These are phyloP conservation scores for Castanea sativa DNA, from an alignment of 306 rosid genomes.

Conservation along the genomic window DNA sequence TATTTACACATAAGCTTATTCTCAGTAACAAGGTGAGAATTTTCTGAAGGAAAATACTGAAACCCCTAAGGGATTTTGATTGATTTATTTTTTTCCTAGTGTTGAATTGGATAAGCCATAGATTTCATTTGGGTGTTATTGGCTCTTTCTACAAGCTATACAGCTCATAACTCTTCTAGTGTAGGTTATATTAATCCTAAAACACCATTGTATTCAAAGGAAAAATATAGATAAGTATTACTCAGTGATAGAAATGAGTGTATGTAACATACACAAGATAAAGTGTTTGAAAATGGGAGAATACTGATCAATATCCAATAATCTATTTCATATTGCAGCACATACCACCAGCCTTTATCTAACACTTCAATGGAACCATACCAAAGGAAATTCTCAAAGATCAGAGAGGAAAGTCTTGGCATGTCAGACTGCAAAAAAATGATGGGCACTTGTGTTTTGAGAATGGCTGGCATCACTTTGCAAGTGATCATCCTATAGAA, in stretches of 20 bases:
- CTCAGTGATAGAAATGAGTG: not conserved
- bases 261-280: not conserved
- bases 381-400: constrained; percentile 18
- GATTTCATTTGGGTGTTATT: not conserved
- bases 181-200: not conserved
- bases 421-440: constrained; percentile 5
- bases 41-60: no score
- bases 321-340: constrained; percentile 5
- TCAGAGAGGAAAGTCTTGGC: constrained; percentile 21
- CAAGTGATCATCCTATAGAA: constrained; percentile 10
- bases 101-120: not conserved
- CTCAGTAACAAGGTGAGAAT: no score
- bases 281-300: no score
- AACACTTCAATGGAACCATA: constrained; percentile 8
- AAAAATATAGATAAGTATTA: not conserved
- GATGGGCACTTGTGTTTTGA: constrained; percentile 5
- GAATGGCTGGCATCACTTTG: constrained; percentile 27
- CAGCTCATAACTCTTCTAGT: not conserved
- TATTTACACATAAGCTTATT: no score
- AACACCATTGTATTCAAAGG: not conserved
- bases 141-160: not conserved
- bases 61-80: no score
- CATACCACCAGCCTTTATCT: constrained; percentile 22
- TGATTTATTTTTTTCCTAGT: not conserved
- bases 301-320: not conserved